phyloP scores from a whole-genome alignment of 2,329 filamentous ascomycete genomes.

The Pseudonectria buxi region DNA sequence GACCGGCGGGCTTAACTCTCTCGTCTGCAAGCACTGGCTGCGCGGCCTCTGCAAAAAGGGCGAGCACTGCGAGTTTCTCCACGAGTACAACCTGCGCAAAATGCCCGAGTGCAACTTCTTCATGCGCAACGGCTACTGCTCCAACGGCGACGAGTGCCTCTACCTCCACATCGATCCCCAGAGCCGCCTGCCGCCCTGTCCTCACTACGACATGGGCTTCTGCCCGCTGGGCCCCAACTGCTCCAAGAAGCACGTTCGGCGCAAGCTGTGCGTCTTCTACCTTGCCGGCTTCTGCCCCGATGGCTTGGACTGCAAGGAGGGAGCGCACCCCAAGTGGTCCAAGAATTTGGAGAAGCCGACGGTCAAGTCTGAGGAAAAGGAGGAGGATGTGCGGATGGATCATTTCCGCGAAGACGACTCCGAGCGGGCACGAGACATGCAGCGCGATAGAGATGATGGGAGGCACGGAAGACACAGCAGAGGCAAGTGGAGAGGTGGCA shows the following conservation, averaged over 20 bases:
- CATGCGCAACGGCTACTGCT: constrained; percentile 86
- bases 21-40: constrained; percentile 99
- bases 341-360: constrained; percentile 69
- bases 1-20: constrained; percentile 60
- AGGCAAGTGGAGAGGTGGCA: constrained; percentile 32
- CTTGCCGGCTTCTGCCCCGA: constrained; percentile 93
- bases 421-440: constrained; percentile 29
- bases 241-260: constrained; percentile 80
- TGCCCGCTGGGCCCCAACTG: constrained; percentile 85
- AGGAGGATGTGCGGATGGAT: constrained; percentile 35
- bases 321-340: constrained; percentile 77
- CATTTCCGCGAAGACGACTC: constrained; percentile 30
- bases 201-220: constrained; percentile 91
- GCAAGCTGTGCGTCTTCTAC: constrained; percentile 76
- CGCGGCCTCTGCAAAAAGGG: constrained; percentile 97
- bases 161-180: constrained; percentile 86
- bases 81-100: constrained; percentile 96
- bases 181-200: constrained; percentile 71
- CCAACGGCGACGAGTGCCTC: constrained; percentile 92
- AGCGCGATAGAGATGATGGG: constrained; percentile 27
- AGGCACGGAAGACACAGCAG: constrained; percentile 29
- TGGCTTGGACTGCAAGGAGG: constrained; percentile 64
- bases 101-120: constrained; percentile 99
- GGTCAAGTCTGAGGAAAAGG: constrained; percentile 60
- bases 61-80: constrained; percentile 91